These are phyloP conservation scores for Globisporangium alternatum DNA, from an alignment of 352 stramenopile species.

Conservation along the genomic window DNA sequence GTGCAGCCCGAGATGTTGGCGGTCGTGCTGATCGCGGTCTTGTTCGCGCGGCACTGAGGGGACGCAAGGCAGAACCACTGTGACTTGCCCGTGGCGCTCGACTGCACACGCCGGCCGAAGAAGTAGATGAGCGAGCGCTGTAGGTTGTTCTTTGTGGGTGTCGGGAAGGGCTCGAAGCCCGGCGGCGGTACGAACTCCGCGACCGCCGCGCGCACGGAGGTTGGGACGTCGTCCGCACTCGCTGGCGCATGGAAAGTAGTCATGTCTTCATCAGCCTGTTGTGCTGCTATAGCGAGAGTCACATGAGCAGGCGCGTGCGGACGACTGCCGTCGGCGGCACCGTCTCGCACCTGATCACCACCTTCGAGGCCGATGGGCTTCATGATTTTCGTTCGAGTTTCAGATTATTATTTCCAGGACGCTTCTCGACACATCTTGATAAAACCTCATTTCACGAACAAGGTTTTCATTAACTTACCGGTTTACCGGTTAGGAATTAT, in stretches of 20 bases:
- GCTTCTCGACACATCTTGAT: too few relatives aligned
- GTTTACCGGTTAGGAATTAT: too few relatives aligned
- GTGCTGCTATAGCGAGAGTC: neutral
- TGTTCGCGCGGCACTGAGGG: slow-evolving; percentile 20
- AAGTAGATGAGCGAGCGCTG: slow-evolving; percentile 29
- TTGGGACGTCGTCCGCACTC: slow-evolving; percentile 14
- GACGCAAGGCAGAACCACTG: slow-evolving; percentile 28
- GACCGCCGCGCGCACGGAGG: slow-evolving; percentile 15
- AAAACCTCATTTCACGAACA: too few relatives aligned
- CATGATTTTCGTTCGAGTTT: neutral
- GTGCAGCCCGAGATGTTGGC: slow-evolving; percentile 26
- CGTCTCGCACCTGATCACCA: neutral
- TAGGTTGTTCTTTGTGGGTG: slow-evolving; percentile 24
- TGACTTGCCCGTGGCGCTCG: slow-evolving; percentile 9
- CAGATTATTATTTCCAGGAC: too few relatives aligned
- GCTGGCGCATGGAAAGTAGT: neutral
- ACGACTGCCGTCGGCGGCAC: neutral
- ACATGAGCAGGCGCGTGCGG: neutral
- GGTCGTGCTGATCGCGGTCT: slow-evolving; percentile 23
- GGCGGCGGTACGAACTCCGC: slow-evolving; percentile 14
- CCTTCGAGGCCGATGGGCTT: neutral
- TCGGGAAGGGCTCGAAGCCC: slow-evolving; percentile 20
- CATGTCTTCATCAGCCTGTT: neutral
- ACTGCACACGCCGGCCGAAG: slow-evolving; percentile 21
- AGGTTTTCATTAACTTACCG: too few relatives aligned